These are phyloP conservation scores for Berberis vulgaris DNA, from an alignment of 164 flowering plant species.

Conservation along the genomic window DNA sequence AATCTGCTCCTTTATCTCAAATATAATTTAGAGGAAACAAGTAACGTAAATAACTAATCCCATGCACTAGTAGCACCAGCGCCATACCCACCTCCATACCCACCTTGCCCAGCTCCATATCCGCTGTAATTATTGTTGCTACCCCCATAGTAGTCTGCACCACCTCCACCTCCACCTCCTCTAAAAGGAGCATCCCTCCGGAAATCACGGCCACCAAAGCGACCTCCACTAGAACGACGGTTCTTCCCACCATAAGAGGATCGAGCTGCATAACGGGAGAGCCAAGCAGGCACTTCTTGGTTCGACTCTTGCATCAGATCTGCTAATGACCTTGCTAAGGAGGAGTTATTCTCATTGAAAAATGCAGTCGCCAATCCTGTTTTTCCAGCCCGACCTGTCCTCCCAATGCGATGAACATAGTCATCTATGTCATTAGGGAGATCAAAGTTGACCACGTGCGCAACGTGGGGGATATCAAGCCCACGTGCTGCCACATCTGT, in stretches of 20 bases:
- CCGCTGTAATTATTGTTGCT: slow-evolving; percentile 1
- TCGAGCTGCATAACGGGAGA: slow-evolving; percentile 48
- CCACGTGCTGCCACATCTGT: slow-evolving; percentile 69
- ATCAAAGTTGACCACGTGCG: slow-evolving; percentile 59
- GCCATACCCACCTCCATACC: slow-evolving; percentile 15
- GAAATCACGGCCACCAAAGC: slow-evolving; percentile 72
- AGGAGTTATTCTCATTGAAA: slow-evolving; percentile 56
- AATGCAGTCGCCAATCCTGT: slow-evolving; percentile 58
- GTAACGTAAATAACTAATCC: slow-evolving; percentile 28
- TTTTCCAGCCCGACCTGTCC: slow-evolving; percentile 68
- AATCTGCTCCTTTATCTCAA: slow-evolving; percentile 14
- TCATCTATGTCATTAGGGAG: slow-evolving; percentile 63
- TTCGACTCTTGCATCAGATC: slow-evolving; percentile 70
- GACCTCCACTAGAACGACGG: slow-evolving; percentile 34
- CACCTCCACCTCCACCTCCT: slow-evolving; percentile 23
- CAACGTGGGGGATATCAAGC: slow-evolving; percentile 57
- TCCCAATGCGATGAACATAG: slow-evolving; percentile 57
- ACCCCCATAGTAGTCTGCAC: slow-evolving; percentile 31
- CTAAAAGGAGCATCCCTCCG: slow-evolving; percentile 37
- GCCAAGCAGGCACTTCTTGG: slow-evolving; percentile 74
- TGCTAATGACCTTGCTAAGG: slow-evolving; percentile 45
- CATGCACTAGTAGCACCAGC: slow-evolving; percentile 50
- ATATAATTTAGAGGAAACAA: slow-evolving; percentile 10
- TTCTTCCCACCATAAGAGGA: slow-evolving; percentile 42
- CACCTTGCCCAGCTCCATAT: slow-evolving; percentile 3